A percentile compares a stretch with the other conserved stretches of the same genome.
Evolutionary conservation across 2,329 filamentous ascomycete species (phyloP).

Genomic region (Cytospora piceae): DNA sequence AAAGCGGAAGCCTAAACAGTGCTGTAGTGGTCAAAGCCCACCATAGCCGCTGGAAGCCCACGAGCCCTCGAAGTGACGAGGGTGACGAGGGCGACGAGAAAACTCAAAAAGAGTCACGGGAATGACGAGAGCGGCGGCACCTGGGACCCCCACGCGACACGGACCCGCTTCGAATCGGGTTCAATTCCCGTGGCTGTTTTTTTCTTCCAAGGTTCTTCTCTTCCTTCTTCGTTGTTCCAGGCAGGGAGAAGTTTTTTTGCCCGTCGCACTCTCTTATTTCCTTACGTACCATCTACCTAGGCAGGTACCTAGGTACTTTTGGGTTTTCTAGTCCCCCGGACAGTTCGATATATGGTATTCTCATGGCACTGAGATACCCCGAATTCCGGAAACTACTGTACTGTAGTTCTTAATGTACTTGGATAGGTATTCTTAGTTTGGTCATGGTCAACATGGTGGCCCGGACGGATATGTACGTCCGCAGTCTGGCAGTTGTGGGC

Average conservation of each 20-base stretch:
- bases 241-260: not conserved
- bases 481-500: not conserved
- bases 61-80: too few species aligned
- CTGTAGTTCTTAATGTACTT: not conserved
- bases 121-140: not conserved
- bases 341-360: not conserved
- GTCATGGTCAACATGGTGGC: constrained; percentile 4
- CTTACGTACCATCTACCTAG: constrained; percentile 16
- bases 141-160: constrained; percentile 26
- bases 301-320: too few species aligned
- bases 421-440: not conserved
- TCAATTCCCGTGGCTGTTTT: constrained; percentile 11
- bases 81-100: not conserved
- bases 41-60: too few species aligned
- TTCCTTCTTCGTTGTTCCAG: not conserved
- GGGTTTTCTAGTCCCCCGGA: not conserved
- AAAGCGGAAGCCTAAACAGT: not conserved
- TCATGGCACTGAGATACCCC: not conserved
- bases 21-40: not conserved
- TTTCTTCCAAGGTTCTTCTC: not conserved
- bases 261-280: not conserved
- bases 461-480: constrained; percentile 6
- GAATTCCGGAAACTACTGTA: too few species aligned
- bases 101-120: not conserved
- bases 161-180: constrained; percentile 6